Evolutionary conservation across 2,329 filamentous ascomycete species (phyloP), one percentile per base, ranked within the genome.

Genomic region (Alternaria arbusti): DNA sequence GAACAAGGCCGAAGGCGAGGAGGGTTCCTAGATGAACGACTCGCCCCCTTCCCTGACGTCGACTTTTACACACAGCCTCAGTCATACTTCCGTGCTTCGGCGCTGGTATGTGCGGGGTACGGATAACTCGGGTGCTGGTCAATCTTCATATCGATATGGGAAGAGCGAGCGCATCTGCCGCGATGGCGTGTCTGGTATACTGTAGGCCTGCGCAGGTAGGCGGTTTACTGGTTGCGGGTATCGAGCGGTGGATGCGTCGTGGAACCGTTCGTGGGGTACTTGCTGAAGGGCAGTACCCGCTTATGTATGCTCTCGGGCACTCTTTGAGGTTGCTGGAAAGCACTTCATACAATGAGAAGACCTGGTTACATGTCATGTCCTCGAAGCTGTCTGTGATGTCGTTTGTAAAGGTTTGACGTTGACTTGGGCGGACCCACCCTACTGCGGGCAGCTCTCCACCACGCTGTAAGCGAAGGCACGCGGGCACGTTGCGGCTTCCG

Each of bases 41-140:
- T 80, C 77, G 77, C 75, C 75, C 74, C 74, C 75, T 70, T 72
- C 66, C 71, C 77, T 74, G 69, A 71, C 66, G 65, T 74, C 72
- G 69, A 76, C 71, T 73, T 70, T 54, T 63, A 71, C 63, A 71
- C 60, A 72, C 68, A 58, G 66, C 68, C 68, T 70, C 67, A 62
- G 65, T 65, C 61, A 62, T 68, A 43, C 66, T 61, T 23, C 51
- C 64, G 64, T 71, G 68, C 69, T 70, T 63, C 61, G 59, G 61
- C 66, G 72, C 72, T 59, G 63, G 28, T 58, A 54, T 67, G 67
- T 74, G 67, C 63, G 59, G 67, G 67, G 59, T 68, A 67, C 63
- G 69, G 62, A 62, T 65, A 63, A 64, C 63, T 70, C 61, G 70
- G 63, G 70, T 63, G 71, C 70, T 64, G 67, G 71, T 71, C 66